Evolutionary conservation across 139 green algal species (phyloP).

Genomic region (Asterochloris erici): DNA sequence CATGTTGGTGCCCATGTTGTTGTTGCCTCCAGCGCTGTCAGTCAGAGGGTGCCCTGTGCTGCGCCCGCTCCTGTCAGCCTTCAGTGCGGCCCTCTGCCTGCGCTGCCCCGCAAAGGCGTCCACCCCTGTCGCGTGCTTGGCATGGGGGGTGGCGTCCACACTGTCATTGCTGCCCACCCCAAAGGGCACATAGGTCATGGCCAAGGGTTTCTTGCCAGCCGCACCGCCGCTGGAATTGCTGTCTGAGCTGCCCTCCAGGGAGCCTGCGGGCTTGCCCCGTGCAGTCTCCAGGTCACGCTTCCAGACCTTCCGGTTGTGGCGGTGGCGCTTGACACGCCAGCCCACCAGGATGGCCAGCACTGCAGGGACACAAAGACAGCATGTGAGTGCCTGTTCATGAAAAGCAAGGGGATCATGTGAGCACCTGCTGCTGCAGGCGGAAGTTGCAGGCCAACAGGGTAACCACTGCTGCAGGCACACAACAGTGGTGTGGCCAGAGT

Average conservation of each 20-base stretch:
- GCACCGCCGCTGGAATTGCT: background rate
- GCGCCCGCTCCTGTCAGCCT: no score
- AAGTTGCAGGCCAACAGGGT: background rate
- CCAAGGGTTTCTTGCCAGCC: background rate
- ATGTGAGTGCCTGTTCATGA: background rate
- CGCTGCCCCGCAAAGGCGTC: constrained; percentile 3
- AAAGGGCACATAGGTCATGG: constrained; percentile 2
- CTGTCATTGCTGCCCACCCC: constrained; percentile 12
- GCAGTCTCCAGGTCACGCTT: constrained; percentile 4
- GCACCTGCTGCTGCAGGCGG: background rate
- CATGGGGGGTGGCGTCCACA: constrained; percentile 7
- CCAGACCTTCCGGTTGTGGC: background rate
- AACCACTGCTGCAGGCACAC: background rate
- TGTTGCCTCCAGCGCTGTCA: no score
- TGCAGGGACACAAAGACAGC: background rate
- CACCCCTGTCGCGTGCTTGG: constrained; percentile 2
- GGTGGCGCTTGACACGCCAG: constrained; percentile 1
- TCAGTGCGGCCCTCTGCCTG: no score
- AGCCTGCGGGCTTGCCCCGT: background rate
- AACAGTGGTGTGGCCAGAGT: no score
- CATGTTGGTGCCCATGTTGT: no score
- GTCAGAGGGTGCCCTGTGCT: no score
- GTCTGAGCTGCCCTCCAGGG: background rate
- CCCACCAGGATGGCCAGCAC: background rate
- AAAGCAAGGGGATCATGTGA: no score